These are phyloP conservation scores for Jacaranda copaia DNA, from an alignment of 257 asterid genomes.

Conservation along the genomic window DNA sequence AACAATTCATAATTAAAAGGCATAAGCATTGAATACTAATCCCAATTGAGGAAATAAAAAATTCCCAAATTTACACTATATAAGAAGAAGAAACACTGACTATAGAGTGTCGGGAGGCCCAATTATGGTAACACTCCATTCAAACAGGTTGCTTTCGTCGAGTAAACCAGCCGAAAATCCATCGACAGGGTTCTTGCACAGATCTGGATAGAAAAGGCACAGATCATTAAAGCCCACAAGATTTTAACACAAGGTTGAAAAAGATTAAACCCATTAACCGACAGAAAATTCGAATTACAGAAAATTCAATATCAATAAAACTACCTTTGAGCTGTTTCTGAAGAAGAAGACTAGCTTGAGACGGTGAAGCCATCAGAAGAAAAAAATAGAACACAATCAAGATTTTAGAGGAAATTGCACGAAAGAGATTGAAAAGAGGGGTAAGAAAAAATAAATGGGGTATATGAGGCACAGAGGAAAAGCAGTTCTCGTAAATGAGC, in stretches of 20 bases:
- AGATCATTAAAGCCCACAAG: slow-evolving; percentile 58
- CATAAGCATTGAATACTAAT: not conserved
- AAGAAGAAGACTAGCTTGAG: slow-evolving; percentile 92
- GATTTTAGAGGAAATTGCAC: slow-evolving; percentile 35
- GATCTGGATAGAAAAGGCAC: slow-evolving; percentile 68
- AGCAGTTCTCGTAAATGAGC: not conserved
- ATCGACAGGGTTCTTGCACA: slow-evolving; percentile 88
- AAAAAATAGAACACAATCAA: not conserved
- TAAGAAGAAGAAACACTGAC: slow-evolving; percentile 54
- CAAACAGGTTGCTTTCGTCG: slow-evolving; percentile 84
- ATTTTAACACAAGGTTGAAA: slow-evolving; percentile 33
- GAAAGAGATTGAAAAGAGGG: slow-evolving; percentile 29
- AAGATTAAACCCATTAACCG: slow-evolving; percentile 29
- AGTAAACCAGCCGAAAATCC: slow-evolving; percentile 98
- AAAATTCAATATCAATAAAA: not conserved
- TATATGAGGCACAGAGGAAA: slow-evolving; percentile 31
- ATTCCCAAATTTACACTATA: slow-evolving; percentile 7
- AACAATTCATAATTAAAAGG: slow-evolving; percentile 18
- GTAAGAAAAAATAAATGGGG: not conserved
- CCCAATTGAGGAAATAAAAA: slow-evolving; percentile 1
- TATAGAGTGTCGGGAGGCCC: slow-evolving; percentile 97
- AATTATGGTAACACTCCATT: slow-evolving; percentile 96
- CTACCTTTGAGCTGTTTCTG: slow-evolving; percentile 96
- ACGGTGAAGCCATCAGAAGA: slow-evolving; percentile 70
- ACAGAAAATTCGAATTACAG: slow-evolving; percentile 19